Conservation (phyloP, 805 yeast genomes). For the Lipomyces lipofer region DNA sequence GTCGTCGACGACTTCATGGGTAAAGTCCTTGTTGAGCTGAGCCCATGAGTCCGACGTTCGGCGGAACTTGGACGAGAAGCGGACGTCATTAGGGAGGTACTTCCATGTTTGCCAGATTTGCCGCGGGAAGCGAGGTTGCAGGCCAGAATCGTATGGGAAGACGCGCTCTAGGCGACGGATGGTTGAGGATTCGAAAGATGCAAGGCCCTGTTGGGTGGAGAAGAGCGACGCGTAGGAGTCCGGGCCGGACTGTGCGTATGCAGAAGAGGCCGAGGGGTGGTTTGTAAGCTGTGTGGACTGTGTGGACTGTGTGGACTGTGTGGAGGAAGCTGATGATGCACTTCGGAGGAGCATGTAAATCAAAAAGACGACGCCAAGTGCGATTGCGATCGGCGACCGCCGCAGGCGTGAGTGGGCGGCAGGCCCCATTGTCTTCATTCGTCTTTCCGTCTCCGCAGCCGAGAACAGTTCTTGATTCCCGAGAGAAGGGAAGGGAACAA, state of each 20-base stretch:
- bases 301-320: not conserved
- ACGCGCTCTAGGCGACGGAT: conserved; percentile 59
- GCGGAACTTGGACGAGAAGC: conserved; percentile 56
- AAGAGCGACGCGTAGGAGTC: not conserved
- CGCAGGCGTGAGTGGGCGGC: not conserved
- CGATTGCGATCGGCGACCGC: conserved; percentile 10
- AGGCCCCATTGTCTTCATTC: conserved; percentile 8
- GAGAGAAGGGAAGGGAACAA: too few relatives aligned
- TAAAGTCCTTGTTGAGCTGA: conserved; percentile 57
- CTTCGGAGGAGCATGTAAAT: conserved; percentile 10
- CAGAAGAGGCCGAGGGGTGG: conserved; percentile 4
- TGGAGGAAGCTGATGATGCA: not conserved
- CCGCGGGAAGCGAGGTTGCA: conserved; percentile 62
- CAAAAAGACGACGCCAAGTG: conserved; percentile 6
- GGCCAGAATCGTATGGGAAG: conserved; percentile 68
- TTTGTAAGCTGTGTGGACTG: not conserved
- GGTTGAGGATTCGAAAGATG: conserved; percentile 43
- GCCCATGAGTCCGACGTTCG: conserved; percentile 65
- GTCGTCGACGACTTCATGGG: conserved; percentile 75
- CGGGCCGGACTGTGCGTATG: conserved; percentile 3
- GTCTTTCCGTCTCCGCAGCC: too few relatives aligned
- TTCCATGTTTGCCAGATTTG: conserved; percentile 97
- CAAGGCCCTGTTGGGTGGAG: not conserved
- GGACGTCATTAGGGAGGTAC: conserved; percentile 54
- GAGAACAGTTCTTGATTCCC: too few relatives aligned